Evolutionary conservation across 148 eudicot species (phyloP), one percentile per base, ranked within the genome.

Genomic region (Diospyros kaki): DNA sequence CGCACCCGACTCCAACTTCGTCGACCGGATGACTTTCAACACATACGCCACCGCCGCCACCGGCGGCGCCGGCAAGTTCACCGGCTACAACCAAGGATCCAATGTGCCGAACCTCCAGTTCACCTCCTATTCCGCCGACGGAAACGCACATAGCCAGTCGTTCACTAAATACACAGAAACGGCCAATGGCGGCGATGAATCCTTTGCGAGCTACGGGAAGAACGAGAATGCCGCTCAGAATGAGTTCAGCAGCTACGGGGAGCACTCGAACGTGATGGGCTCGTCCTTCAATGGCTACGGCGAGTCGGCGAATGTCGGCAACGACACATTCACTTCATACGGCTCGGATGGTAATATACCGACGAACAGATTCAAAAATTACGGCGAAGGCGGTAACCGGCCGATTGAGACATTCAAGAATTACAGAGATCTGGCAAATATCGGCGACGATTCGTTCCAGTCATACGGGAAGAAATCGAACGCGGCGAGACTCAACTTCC

Each of bases 41-140:
- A 79, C 82, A 14, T 94, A 94, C 41, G 88, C 83, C 15, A 58
- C 83, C 39, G 80, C 75, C 46, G 85, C 86, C 71, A 83, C 87
- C 1, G 93, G 96, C 42, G 97, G 98, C 52, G 81, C 87, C 28
- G 96, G 96, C 54, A 89, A 89, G 64, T 94, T 94, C 82, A 76
- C 76, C 11, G 86, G 28, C 81, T 94, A 94, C 73, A 79, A 78
- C 67, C 74, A 93, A 0, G 76, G 82, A 1, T 96, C 88, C 3
- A 94, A 94, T 61, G 89, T 90, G 5, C 97, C 96, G 0, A 78
- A 84, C 72, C 88, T 92, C 4, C 76, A 71, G 50, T 95, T 95
- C 66, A 61, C 79, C 0, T 71, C 87, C 41, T 95, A 95, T 38
- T 84, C 86, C 61, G 56, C 83, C 1, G 78, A 78, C 40, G 86